Percentiles rank a stretch among this genome's conserved stretches.
Evolutionary conservation across 352 stramenopile species (phyloP).

Genomic region (Pythium graminicola): DNA sequence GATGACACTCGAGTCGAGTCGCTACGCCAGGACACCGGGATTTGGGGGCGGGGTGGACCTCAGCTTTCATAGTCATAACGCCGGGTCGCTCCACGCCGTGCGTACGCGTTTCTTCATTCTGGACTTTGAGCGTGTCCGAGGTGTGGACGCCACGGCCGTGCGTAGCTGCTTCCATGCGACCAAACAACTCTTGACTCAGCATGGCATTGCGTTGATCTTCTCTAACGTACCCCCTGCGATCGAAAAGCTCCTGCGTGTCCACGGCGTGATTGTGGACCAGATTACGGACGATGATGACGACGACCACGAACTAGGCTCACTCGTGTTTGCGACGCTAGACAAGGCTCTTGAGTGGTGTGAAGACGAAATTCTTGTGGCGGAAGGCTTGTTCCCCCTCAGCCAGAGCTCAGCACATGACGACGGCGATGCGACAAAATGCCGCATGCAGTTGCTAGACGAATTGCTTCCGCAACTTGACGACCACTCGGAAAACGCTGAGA

Average conservation of each 20-base stretch:
- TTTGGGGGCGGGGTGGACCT: neutral
- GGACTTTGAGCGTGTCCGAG: conserved; percentile 85
- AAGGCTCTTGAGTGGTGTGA: conserved; percentile 84
- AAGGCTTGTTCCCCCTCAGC: conserved; percentile 62
- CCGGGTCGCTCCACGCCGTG: conserved; percentile 36
- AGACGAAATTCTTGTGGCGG: conserved; percentile 70
- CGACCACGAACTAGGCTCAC: conserved; percentile 32
- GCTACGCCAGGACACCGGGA: conserved; percentile 5
- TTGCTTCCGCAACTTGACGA: conserved; percentile 38
- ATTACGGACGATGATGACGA: conserved; percentile 28
- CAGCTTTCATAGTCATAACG: conserved; percentile 9
- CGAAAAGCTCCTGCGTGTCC: conserved; percentile 65
- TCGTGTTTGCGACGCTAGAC: conserved; percentile 81
- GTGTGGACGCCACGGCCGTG: conserved; percentile 85
- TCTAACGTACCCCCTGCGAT: conserved; percentile 58
- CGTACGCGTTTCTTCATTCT: conserved; percentile 84
- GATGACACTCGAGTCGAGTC: conserved; percentile 53
- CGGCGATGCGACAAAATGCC: conserved; percentile 26
- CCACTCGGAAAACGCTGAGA: neutral
- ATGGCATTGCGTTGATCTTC: conserved; percentile 74
- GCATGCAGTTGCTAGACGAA: conserved; percentile 59
- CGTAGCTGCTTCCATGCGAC: conserved; percentile 84
- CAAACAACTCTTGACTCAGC: conserved; percentile 70
- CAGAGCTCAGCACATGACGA: conserved; percentile 33
- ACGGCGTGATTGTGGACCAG: conserved; percentile 72